Conservation (phyloP, 2,329 filamentous ascomycete species). For the Fusarium lateritium region DNA sequence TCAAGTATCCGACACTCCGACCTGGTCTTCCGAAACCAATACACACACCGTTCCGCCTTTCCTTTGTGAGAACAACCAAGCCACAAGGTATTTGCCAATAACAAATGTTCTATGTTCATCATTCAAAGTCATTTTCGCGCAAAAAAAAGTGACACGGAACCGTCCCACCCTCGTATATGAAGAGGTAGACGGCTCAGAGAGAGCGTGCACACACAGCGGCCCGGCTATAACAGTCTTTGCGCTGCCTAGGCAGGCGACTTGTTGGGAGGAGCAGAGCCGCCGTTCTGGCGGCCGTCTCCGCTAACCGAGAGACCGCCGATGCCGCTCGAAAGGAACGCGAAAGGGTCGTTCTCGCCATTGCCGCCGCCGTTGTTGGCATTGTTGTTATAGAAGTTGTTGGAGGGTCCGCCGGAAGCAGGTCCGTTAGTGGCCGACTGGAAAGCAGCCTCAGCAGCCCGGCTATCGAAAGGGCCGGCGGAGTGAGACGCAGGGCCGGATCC, state of each 20-base stretch:
- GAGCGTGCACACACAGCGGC: slow-evolving; percentile 49
- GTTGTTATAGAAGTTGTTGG: slow-evolving; percentile 63
- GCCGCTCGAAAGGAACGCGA: slow-evolving; percentile 82
- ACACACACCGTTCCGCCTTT: slow-evolving; percentile 55
- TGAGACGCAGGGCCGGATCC: slow-evolving; percentile 83
- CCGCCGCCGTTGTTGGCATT: slow-evolving; percentile 78
- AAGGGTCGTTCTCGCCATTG: slow-evolving; percentile 79
- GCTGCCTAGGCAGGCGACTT: slow-evolving; percentile 70
- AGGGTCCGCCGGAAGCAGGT: slow-evolving; percentile 80
- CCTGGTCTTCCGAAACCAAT: slow-evolving; percentile 57
- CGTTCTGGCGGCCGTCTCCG: slow-evolving; percentile 76
- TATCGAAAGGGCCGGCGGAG: slow-evolving; percentile 90
- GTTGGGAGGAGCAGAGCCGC: slow-evolving; percentile 68
- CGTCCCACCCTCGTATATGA: slow-evolving; percentile 36
- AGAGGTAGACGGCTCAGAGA: slow-evolving; percentile 47
- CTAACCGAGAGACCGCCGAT: slow-evolving; percentile 81
- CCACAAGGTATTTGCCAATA: slow-evolving; percentile 62
- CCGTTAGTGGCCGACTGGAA: slow-evolving; percentile 92
- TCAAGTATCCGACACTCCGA: slow-evolving; percentile 59
- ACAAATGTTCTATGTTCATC: slow-evolving; percentile 62
- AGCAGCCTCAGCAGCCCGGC: slow-evolving; percentile 92
- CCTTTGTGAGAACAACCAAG: slow-evolving; percentile 58
- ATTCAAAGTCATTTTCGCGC: slow-evolving; percentile 57
- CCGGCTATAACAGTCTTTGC: slow-evolving; percentile 39
- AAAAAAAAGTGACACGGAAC: slow-evolving; percentile 50